phyloP scores from a whole-genome alignment of 768 basidiomycete species.

The Tremella mesenterica region DNA sequence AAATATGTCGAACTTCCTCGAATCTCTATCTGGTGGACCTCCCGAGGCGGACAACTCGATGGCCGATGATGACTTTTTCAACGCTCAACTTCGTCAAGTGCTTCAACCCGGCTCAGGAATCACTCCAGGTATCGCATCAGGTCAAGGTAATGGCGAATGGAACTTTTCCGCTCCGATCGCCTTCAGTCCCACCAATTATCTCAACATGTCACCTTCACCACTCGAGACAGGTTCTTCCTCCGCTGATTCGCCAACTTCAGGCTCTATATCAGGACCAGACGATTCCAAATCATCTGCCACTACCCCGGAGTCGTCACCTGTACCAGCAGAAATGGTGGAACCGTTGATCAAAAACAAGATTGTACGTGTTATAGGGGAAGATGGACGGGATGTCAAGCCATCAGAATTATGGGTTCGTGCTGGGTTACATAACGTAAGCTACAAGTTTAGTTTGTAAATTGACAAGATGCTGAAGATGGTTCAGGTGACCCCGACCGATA shows the following conservation, averaged over 20 bases:
- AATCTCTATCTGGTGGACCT: conserved; percentile 17
- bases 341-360: conserved; percentile 9
- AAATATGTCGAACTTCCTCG: conserved; percentile 33
- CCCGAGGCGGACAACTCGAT: background rate
- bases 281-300: conserved; percentile 12
- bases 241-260: too few relatives aligned
- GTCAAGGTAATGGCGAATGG: too few relatives aligned
- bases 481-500: conserved; percentile 17
- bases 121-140: conserved; percentile 11
- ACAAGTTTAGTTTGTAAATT: too few relatives aligned
- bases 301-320: background rate
- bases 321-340: conserved; percentile 8
- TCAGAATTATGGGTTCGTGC: conserved; percentile 32
- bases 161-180: conserved; percentile 1
- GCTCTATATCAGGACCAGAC: conserved; percentile 1
- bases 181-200: conserved; percentile 39
- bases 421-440: conserved; percentile 21
- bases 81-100: conserved; percentile 25
- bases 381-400: conserved; percentile 30
- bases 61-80: conserved; percentile 25
- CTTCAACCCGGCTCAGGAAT: conserved; percentile 8
- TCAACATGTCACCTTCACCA: conserved; percentile 40
- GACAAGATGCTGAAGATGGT: conserved; percentile 2
- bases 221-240: conserved; percentile 13
- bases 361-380: conserved; percentile 22